phyloP scores from a whole-genome alignment of 2,329 filamentous ascomycete species.

The Magnaporthiopsis rhizophila region DNA sequence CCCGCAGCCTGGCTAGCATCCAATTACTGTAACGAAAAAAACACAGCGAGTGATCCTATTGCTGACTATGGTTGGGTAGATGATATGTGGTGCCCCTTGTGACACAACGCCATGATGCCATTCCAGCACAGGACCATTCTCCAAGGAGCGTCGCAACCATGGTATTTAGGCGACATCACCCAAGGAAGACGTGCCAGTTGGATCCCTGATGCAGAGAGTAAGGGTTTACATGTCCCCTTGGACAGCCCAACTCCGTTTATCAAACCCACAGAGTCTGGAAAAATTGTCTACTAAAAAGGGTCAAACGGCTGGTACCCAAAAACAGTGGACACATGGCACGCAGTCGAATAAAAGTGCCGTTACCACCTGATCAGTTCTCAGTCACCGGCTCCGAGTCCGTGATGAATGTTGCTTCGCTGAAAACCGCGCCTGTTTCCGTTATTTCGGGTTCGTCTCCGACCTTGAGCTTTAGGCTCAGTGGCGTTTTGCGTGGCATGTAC shows the following conservation, averaged over 20 bases:
- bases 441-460: slow-evolving; percentile 69
- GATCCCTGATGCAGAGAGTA: not conserved
- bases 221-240: not conserved
- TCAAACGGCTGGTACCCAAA: not conserved
- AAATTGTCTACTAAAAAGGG: not conserved
- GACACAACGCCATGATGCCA: too few relatives aligned
- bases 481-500: slow-evolving; percentile 60
- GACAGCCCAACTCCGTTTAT: not conserved
- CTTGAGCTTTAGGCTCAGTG: slow-evolving; percentile 71
- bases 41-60: not conserved
- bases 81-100: not conserved
- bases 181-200: not conserved
- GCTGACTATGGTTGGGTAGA: not conserved
- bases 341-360: not conserved
- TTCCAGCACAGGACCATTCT: not conserved
- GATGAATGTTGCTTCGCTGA: slow-evolving; percentile 95
- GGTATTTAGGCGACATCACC: not conserved
- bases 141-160: not conserved
- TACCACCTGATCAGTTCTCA: not conserved
- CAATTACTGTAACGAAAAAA: not conserved
- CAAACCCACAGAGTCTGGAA: not conserved
- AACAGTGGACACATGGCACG: not conserved
- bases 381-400: slow-evolving; percentile 37
- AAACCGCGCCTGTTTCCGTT: slow-evolving; percentile 69
- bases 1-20: not conserved